Evolutionary conservation across 305 asterid genomes (phyloP).

Genomic region (Fraxinus platypoda): DNA sequence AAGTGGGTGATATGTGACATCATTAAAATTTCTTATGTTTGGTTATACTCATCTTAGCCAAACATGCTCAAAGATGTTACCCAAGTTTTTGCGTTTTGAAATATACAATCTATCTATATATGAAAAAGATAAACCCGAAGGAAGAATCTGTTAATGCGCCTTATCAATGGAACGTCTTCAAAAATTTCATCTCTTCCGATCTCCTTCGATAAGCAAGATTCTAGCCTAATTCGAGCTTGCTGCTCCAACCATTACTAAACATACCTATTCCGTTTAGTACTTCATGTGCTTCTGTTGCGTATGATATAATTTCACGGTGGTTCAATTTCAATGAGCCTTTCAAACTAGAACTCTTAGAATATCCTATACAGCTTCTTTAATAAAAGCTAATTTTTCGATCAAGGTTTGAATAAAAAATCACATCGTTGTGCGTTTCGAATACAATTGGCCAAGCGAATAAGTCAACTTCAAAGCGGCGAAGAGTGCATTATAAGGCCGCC

Average conservation of each 20-base stretch:
- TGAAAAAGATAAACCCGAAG: neutral
- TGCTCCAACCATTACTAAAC: conserved; percentile 3
- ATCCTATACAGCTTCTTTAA: no score
- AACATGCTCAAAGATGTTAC: neutral
- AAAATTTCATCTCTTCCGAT: neutral
- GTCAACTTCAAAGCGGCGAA: neutral
- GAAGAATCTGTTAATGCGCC: neutral
- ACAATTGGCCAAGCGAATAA: neutral
- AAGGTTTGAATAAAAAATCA: no score
- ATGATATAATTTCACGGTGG: neutral
- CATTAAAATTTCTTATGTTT: neutral
- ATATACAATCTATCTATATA: neutral
- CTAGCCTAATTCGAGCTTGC: neutral
- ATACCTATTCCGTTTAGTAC: conserved; percentile 1
- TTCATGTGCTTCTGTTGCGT: neutral
- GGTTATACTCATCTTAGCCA: neutral
- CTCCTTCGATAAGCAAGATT: neutral
- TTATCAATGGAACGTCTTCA: neutral
- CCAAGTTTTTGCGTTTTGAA: neutral
- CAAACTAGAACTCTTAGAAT: no score
- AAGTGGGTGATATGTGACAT: neutral
- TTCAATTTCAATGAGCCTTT: no score
- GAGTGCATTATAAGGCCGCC: neutral
- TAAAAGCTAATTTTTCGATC: no score
- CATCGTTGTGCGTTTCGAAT: no score